A percentile compares a stretch with the other conserved stretches of the same genome.
Conservation (phyloP, 1,139 yeast species). For the Taphrina sp. region DNA sequence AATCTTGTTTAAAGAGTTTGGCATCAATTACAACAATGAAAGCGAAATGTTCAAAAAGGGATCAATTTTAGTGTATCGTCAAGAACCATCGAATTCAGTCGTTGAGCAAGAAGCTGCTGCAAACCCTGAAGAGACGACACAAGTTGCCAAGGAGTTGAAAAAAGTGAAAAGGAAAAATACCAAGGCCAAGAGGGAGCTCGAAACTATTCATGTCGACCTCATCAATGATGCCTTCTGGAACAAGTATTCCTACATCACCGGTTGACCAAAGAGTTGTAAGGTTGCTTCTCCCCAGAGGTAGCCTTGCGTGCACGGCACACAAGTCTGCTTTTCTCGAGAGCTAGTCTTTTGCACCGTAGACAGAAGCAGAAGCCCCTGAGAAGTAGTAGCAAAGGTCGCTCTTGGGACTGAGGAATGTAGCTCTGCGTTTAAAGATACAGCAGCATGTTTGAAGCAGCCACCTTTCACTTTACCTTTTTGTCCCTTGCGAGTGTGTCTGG, state of each 20-base stretch:
- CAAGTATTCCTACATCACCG: not conserved
- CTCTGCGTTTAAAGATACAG: too few relatives aligned
- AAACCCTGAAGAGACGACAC: conserved; percentile 42
- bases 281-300: too few relatives aligned
- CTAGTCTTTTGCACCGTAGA: too few relatives aligned
- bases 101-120: not conserved
- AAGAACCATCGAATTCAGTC: not conserved
- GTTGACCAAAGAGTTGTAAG: not conserved
- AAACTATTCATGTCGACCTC: conserved; percentile 56
- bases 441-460: too few relatives aligned
- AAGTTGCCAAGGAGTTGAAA: conserved; percentile 51
- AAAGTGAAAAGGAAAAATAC: conserved; percentile 52
- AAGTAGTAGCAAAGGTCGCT: too few relatives aligned
- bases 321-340: too few relatives aligned
- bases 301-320: too few relatives aligned
- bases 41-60: conserved; percentile 87
- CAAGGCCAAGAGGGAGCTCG: conserved; percentile 50
- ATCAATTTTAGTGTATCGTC: conserved; percentile 50
- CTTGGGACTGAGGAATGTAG: too few relatives aligned
- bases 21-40: conserved; percentile 85
- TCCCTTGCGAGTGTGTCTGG: too few relatives aligned
- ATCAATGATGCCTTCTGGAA: conserved; percentile 61
- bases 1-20: conserved; percentile 70
- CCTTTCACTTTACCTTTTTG: too few relatives aligned
- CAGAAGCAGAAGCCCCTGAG: too few relatives aligned